Conservation (phyloP, 2,329 filamentous ascomycete species). For the Pestalotiopsis sp. region DNA sequence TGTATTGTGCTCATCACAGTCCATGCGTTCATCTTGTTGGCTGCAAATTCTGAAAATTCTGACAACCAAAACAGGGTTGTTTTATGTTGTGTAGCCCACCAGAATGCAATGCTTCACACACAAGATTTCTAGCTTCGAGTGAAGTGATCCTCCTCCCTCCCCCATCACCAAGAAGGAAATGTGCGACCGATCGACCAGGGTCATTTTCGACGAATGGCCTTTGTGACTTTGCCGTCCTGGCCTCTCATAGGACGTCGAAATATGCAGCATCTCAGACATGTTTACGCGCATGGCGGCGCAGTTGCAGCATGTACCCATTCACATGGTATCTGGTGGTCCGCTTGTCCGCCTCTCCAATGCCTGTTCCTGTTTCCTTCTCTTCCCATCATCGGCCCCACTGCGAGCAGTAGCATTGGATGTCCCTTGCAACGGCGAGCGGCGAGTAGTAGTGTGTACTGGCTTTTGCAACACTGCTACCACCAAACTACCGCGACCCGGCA, state of each 20-base stretch:
- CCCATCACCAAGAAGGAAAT: slow-evolving; percentile 26
- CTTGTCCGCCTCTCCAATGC: neutral
- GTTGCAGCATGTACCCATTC: slow-evolving; percentile 28
- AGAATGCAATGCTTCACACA: slow-evolving; percentile 5
- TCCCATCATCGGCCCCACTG: neutral
- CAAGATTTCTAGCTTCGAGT: neutral
- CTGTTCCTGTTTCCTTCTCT: slow-evolving; percentile 14
- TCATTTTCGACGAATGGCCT: slow-evolving; percentile 38
- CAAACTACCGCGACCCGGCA: neutral
- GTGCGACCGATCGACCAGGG: slow-evolving; percentile 25
- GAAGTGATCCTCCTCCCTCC: neutral
- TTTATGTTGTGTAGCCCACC: slow-evolving; percentile 11
- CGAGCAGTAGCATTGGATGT: neutral
- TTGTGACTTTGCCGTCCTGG: slow-evolving; percentile 30
- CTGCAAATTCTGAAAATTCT: neutral
- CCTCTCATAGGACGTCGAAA: slow-evolving; percentile 43
- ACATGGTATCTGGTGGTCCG: neutral
- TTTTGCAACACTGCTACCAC: neutral
- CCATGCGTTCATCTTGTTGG: neutral
- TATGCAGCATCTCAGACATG: slow-evolving; percentile 43
- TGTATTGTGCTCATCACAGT: neutral
- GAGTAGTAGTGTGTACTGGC: neutral
- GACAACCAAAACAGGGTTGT: neutral
- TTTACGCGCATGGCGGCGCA: slow-evolving; percentile 49
- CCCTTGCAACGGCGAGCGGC: slow-evolving; percentile 9